A percentile compares a stretch with the other conserved stretches of the same genome.
Conservation (phyloP, 2,329 filamentous ascomycete genomes). For the Hymenoscyphus repandus region DNA sequence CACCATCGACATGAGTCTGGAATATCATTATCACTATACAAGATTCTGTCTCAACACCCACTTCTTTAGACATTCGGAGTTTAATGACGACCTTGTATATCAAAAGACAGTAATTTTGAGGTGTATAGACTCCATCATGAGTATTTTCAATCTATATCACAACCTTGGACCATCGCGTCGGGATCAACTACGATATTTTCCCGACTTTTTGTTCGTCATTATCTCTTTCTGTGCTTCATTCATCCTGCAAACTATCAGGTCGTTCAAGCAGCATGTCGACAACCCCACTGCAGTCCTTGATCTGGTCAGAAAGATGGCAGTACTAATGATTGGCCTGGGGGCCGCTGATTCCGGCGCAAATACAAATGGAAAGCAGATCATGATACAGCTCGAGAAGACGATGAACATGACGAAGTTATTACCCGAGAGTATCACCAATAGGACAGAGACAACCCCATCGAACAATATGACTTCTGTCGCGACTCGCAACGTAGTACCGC, state of each 20-base stretch:
- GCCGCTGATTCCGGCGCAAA: not conserved
- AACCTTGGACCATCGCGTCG: not conserved
- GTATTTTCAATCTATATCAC: not conserved
- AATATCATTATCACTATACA: not conserved
- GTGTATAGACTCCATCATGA: not conserved
- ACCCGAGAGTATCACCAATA: no score
- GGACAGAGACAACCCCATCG: not conserved
- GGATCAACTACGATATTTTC: constrained; percentile 1
- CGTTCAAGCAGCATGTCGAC: not conserved
- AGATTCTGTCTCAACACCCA: not conserved
- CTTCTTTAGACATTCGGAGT: not conserved
- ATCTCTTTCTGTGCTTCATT: not conserved
- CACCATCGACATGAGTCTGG: not conserved
- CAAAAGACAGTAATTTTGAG: not conserved
- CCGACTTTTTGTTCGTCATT: not conserved
- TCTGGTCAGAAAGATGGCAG: not conserved
- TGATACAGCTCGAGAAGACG: not conserved
- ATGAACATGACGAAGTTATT: not conserved
- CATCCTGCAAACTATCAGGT: not conserved
- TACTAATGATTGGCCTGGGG: not conserved
- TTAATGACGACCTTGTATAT: not conserved
- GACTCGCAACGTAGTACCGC: not conserved
- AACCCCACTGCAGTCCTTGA: not conserved
- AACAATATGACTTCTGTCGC: not conserved
- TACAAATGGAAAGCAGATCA: not conserved